Base-by-base conservation (phyloP, 2,329 filamentous ascomycete species). In the Amauroascus niger region DNA sequence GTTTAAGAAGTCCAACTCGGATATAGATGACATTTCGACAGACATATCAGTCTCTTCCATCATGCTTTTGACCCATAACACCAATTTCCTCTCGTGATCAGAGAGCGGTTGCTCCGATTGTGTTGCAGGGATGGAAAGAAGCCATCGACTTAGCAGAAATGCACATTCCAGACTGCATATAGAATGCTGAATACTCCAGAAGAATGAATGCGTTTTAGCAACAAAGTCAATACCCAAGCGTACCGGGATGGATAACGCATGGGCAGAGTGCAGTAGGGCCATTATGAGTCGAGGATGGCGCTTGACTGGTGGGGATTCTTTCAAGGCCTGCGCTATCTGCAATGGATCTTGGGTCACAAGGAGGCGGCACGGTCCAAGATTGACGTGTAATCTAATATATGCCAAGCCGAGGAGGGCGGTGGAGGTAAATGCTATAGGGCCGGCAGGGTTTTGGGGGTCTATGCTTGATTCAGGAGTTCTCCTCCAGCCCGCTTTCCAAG, bases 111-210 rank as follows among this genome's bases (percentile, higher is more conserved):
- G 71, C 44, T 73, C 71, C 6, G 65, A 59, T 43, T 72, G 71
- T 1, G 72, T 71, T 14, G 65, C 58, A 9, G 72, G 72, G 20
- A 75, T 73, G 4, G 70, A 67, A 22, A 73, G 67, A 4, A 75
- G 61, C 73, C 73, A 75, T 48, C 72, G 69, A 54, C 70, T 73
- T 4, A 75, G 62, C 20, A 75, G 67, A 57, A 74, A 75, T 0
- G 77, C 76, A 53, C 76, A 79, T 58, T 79, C 76, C 14, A 79
- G 62, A 55, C 73, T 77, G 63, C 75, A 78, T 5, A 79, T 65
- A 1, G 75, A 76, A 58, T 79, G 77, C 58, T 79, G 75, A 26
- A 79, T 75, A 35, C 73, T 76, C 77, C 77, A 79, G 60, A 77
- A 75, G 52, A 77, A 74, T 1, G 75, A 77, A 60, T 78, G 76